These are phyloP conservation scores for Tetradesmus obliquus DNA, from an alignment of 139 green algal species.

Conservation along the genomic window DNA sequence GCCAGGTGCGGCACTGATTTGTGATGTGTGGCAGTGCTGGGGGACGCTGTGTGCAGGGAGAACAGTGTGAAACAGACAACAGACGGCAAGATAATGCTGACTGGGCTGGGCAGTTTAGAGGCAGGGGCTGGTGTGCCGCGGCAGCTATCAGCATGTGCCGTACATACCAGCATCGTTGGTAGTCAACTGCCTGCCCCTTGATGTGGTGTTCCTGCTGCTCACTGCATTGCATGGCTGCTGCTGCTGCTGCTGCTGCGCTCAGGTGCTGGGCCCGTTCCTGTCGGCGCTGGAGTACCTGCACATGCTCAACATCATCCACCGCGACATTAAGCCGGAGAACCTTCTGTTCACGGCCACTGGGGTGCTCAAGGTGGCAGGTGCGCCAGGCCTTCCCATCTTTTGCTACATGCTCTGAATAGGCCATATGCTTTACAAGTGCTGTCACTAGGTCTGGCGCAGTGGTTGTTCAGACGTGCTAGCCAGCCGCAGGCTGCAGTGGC, in stretches of 20 bases:
- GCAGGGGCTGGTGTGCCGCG: too few relatives aligned
- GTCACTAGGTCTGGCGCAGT: neutral
- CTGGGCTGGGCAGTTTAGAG: too few relatives aligned
- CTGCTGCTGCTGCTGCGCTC: neutral
- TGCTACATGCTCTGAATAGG: neutral
- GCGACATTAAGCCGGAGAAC: constrained; percentile 81
- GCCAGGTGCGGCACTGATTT: constrained; percentile 53
- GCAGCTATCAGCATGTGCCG: too few relatives aligned
- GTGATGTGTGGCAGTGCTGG: constrained; percentile 52
- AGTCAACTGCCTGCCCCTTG: too few relatives aligned
- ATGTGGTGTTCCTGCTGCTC: too few relatives aligned
- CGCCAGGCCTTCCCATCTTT: neutral
- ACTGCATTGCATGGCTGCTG: neutral
- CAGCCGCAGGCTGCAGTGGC: neutral
- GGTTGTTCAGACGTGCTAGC: neutral
- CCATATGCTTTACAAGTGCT: neutral
- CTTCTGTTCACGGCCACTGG: constrained; percentile 61
- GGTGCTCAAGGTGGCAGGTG: constrained; percentile 66
- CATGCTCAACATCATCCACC: constrained; percentile 71
- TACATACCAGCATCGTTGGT: too few relatives aligned
- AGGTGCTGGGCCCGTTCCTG: constrained; percentile 69
- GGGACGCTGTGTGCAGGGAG: constrained; percentile 36
- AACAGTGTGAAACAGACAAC: too few relatives aligned
- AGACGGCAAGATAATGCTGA: too few relatives aligned
- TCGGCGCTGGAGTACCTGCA: constrained; percentile 73